Percentiles rank a stretch among this genome's conserved stretches.
phyloP scores from a whole-genome alignment of 495 filamentous ascomycete genomes.

The Coniosporium apollinis region DNA sequence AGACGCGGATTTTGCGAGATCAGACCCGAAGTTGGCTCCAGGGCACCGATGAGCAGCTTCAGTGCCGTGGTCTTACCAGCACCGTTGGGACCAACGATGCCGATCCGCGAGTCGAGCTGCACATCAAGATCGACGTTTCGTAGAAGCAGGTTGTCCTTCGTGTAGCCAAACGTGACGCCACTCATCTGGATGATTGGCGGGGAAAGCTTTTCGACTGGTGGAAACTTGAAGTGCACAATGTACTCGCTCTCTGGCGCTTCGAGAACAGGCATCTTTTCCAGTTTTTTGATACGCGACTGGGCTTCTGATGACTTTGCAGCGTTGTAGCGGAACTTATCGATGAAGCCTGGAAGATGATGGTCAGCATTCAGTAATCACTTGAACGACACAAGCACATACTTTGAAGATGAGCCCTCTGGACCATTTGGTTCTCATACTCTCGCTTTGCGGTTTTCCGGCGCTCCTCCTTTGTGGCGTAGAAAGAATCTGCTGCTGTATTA shows the following conservation, averaged over 20 bases:
- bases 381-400: constrained; percentile 8
- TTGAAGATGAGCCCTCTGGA: constrained; percentile 73
- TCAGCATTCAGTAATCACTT: not conserved
- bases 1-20: constrained; percentile 80
- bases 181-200: constrained; percentile 97
- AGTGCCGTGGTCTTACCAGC: constrained; percentile 96
- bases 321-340: constrained; percentile 99
- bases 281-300: constrained; percentile 95
- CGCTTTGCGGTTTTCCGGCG: constrained; percentile 89
- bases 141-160: constrained; percentile 60
- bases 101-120: constrained; percentile 93
- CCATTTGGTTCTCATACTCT: constrained; percentile 99
- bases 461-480: constrained; percentile 97
- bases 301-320: constrained; percentile 97
- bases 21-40: constrained; percentile 57
- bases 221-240: constrained; percentile 92
- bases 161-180: constrained; percentile 82
- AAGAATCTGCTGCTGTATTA: constrained; percentile 45
- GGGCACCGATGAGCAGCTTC: constrained; percentile 80
- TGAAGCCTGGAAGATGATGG: constrained; percentile 49
- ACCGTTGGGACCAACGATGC: constrained; percentile 96
- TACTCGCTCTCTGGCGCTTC: constrained; percentile 88
- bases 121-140: constrained; percentile 84
- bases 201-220: constrained; percentile 92
- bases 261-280: constrained; percentile 88